These are phyloP conservation scores for Amylocystis lapponica DNA, from an alignment of 768 basidiomycete genomes.

Conservation along the genomic window DNA sequence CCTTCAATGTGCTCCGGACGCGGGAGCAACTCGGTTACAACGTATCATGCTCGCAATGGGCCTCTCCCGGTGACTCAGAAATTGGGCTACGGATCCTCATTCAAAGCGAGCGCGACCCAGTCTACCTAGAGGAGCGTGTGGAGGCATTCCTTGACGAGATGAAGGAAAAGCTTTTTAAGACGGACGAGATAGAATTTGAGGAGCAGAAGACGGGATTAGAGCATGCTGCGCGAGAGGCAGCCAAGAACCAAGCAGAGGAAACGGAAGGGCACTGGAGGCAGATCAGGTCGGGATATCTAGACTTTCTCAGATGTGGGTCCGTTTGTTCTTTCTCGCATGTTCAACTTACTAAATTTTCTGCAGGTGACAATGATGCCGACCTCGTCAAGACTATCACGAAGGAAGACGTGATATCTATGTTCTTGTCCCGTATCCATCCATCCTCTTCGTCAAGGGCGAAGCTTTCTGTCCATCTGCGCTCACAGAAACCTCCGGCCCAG, in stretches of 20 bases:
- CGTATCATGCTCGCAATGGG: slow-evolving; percentile 57
- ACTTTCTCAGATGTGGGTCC: slow-evolving; percentile 78
- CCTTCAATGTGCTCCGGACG: slow-evolving; percentile 87
- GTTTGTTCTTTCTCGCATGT: background rate
- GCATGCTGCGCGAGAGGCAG: slow-evolving; percentile 76
- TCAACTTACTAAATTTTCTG: background rate
- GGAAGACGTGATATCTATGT: slow-evolving; percentile 67
- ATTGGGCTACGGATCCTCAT: slow-evolving; percentile 78
- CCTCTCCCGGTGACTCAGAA: slow-evolving; percentile 57
- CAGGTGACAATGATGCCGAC: slow-evolving; percentile 72
- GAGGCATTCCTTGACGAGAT: slow-evolving; percentile 82
- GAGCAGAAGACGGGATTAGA: slow-evolving; percentile 75
- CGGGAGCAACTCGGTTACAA: slow-evolving; percentile 96
- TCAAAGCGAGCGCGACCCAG: slow-evolving; percentile 80
- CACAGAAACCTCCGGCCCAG: slow-evolving; percentile 55
- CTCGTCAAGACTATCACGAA: slow-evolving; percentile 62
- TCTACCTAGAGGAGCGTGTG: slow-evolving; percentile 80
- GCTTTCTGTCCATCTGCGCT: slow-evolving; percentile 75
- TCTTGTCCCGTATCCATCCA: slow-evolving; percentile 64
- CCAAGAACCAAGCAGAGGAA: slow-evolving; percentile 89
- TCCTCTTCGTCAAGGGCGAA: slow-evolving; percentile 69
- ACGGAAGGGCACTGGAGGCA: slow-evolving; percentile 56
- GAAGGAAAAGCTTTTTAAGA: slow-evolving; percentile 58
- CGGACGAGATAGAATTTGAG: slow-evolving; percentile 67
- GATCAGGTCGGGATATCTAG: slow-evolving; percentile 74